A percentile compares a stretch with the other conserved stretches of the same genome.
Conservation (phyloP, 345 rosid genomes). For the Salix caprea region DNA sequence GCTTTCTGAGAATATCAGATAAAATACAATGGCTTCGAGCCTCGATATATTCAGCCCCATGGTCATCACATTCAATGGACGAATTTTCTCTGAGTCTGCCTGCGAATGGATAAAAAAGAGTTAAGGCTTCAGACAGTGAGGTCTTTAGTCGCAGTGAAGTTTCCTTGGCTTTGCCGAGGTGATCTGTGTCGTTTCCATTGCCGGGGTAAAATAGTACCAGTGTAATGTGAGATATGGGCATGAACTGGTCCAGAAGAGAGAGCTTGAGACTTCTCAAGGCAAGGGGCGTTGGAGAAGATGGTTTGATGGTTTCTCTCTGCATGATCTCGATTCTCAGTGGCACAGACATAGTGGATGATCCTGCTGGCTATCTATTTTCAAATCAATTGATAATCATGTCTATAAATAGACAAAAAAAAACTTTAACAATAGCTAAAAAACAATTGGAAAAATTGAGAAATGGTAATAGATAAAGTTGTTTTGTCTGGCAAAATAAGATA, state of each 20-base stretch:
- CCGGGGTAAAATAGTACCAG: background rate
- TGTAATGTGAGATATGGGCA: background rate
- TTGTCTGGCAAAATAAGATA: too few relatives aligned
- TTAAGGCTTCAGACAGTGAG: slow-evolving; percentile 8
- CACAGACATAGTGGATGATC: background rate
- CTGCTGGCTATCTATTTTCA: too few relatives aligned
- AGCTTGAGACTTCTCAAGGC: background rate
- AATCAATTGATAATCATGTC: too few relatives aligned
- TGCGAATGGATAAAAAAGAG: slow-evolving; percentile 12
- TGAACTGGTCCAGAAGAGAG: slow-evolving; percentile 7
- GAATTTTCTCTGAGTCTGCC: slow-evolving; percentile 13
- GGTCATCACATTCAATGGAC: slow-evolving; percentile 39
- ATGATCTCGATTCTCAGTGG: background rate
- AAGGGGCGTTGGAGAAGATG: slow-evolving; percentile 8
- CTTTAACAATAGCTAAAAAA: too few relatives aligned
- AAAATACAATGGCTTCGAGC: slow-evolving; percentile 25
- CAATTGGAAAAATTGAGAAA: too few relatives aligned
- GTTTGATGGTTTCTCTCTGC: slow-evolving; percentile 1
- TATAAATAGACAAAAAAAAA: too few relatives aligned
- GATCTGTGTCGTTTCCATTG: too few relatives aligned
- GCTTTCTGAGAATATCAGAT: slow-evolving; percentile 21
- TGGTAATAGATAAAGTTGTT: too few relatives aligned
- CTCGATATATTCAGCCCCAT: slow-evolving; percentile 35
- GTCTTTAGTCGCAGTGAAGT: slow-evolving; percentile 5
- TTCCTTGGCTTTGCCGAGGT: background rate